Conservation (phyloP, 306 rosid genomes). For the Castanea crenata region DNA sequence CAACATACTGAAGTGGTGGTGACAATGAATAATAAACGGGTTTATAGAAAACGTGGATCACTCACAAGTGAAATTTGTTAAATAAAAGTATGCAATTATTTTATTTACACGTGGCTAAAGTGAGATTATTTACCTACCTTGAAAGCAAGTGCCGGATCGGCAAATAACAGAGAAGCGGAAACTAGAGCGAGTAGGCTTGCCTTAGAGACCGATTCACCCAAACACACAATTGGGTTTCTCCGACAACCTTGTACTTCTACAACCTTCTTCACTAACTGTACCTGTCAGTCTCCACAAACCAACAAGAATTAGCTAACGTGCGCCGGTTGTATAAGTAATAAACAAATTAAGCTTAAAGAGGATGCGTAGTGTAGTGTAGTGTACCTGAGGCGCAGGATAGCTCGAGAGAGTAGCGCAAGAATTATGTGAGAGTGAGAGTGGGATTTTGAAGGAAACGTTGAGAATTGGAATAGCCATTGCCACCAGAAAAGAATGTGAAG, state of each 20-base stretch:
- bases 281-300: slow-evolving; percentile 7
- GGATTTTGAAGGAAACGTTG: slow-evolving; percentile 51
- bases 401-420: slow-evolving; percentile 13
- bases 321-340: not conserved
- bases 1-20: too few species aligned
- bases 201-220: slow-evolving; percentile 44
- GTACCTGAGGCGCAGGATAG: slow-evolving; percentile 27
- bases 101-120: too few species aligned
- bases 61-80: too few species aligned
- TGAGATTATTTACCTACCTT: slow-evolving; percentile 28
- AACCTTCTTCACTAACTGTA: slow-evolving; percentile 26
- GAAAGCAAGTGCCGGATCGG: slow-evolving; percentile 78
- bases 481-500: not conserved
- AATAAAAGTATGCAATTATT: too few species aligned
- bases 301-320: not conserved
- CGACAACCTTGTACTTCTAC: slow-evolving; percentile 36
- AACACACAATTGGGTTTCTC: slow-evolving; percentile 23
- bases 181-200: slow-evolving; percentile 66
- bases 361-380: slow-evolving; percentile 5
- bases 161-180: slow-evolving; percentile 70
- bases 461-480: slow-evolving; percentile 78
- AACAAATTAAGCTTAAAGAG: not conserved
- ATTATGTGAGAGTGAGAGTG: slow-evolving; percentile 19
- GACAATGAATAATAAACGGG: too few species aligned
- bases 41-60: too few species aligned